A percentile compares a stretch with the other conserved stretches of the same genome.
These are phyloP conservation scores for Kuraishia ogatae DNA, from an alignment of 805 yeast species.

Conservation along the genomic window DNA sequence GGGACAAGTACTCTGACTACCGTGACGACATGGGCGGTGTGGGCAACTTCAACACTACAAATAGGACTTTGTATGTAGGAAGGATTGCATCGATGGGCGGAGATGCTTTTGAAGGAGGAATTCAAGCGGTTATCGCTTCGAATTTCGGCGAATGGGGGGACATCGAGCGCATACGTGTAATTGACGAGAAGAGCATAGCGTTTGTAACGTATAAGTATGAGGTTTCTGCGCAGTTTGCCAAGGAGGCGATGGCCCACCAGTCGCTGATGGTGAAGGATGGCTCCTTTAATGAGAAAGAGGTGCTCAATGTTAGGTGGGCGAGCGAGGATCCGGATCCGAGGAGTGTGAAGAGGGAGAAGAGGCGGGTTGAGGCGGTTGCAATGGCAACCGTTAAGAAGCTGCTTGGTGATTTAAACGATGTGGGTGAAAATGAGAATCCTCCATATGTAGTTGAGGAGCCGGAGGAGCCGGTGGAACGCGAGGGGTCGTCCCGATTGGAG, in stretches of 20 bases:
- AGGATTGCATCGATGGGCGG: conserved; percentile 29
- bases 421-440: conserved; percentile 12
- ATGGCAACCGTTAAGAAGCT: conserved; percentile 41
- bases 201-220: conserved; percentile 68
- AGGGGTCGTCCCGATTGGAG: too few relatives aligned
- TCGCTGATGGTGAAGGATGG: conserved; percentile 27
- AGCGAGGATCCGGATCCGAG: conserved; percentile 77
- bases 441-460: conserved; percentile 12
- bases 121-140: conserved; percentile 30
- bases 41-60: conserved; percentile 66
- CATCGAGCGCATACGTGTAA: conserved; percentile 54
- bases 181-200: conserved; percentile 60
- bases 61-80: conserved; percentile 73
- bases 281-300: conserved; percentile 44
- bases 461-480: conserved; percentile 1
- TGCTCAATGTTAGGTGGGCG: conserved; percentile 78
- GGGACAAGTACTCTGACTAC: conserved; percentile 75
- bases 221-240: conserved; percentile 84
- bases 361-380: conserved; percentile 42
- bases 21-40: conserved; percentile 94
- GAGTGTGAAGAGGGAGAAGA: conserved; percentile 41
- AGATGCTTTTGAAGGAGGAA: conserved; percentile 14
- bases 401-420: conserved; percentile 24
- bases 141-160: conserved; percentile 73
- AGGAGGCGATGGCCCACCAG: conserved; percentile 90